A percentile compares a stretch with the other conserved stretches of the same genome.
phyloP scores from a whole-genome alignment of 192 early-diverging fungal species.

The Rhizoclosmatium sp. region DNA sequence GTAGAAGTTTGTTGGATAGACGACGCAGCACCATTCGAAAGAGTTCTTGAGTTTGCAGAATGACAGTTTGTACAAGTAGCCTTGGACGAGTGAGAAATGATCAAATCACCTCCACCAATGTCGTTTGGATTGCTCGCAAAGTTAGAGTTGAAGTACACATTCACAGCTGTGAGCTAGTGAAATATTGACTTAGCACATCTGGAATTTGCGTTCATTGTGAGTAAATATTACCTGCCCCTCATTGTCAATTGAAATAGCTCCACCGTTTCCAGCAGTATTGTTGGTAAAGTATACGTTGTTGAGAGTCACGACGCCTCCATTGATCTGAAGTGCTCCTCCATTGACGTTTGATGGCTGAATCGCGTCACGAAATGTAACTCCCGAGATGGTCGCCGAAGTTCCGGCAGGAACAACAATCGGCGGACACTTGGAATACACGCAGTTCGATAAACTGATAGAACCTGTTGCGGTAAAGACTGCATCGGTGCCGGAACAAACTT shows the following conservation, averaged over 20 bases:
- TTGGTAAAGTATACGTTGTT: conserved; percentile 7
- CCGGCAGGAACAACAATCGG: background rate
- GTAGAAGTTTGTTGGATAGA: background rate
- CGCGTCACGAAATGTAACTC: background rate
- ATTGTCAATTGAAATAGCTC: background rate
- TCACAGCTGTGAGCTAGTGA: background rate
- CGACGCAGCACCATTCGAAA: background rate
- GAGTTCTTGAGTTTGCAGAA: background rate
- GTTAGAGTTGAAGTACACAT: background rate
- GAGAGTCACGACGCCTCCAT: background rate
- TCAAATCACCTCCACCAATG: conserved; percentile 2
- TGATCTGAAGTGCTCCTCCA: background rate
- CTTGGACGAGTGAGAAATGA: background rate
- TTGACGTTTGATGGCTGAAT: background rate
- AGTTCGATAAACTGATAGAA: background rate
- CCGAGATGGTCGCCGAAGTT: background rate
- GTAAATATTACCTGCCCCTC: background rate
- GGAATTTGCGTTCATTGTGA: too few relatives aligned
- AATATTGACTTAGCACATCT: background rate
- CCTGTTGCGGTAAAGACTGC: background rate
- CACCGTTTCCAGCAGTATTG: conserved; percentile 3
- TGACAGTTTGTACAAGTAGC: conserved; percentile 7
- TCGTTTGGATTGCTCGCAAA: background rate
- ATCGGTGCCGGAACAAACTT: background rate
- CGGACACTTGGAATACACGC: background rate